These are phyloP conservation scores for Sphagnum fallax DNA, from an alignment of 228 moss, liverwort and hornwort genomes.

Conservation along the genomic window DNA sequence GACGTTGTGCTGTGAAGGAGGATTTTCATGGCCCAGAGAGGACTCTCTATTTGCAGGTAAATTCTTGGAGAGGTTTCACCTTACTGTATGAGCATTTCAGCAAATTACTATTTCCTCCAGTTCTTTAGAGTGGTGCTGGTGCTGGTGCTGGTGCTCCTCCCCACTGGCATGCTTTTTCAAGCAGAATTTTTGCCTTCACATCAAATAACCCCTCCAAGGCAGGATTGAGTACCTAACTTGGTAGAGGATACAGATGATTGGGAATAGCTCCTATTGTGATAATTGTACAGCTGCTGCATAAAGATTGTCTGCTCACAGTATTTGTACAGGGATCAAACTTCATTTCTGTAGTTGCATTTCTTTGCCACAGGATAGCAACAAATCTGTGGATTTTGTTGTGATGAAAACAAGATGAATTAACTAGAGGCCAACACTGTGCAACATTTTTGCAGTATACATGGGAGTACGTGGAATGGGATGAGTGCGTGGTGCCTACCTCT, in stretches of 20 bases:
- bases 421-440: background rate
- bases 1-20: slow-evolving; percentile 25
- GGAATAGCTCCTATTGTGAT: background rate
- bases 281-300: background rate
- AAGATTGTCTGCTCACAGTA: background rate
- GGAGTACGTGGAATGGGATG: background rate
- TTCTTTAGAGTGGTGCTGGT: background rate
- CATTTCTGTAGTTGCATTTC: background rate
- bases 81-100: background rate
- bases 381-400: background rate
- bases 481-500: background rate
- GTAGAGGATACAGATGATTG: background rate
- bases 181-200: background rate
- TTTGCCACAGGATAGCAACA: background rate
- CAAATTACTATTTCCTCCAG: background rate
- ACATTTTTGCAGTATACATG: background rate
- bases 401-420: no score
- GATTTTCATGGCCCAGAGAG: slow-evolving; percentile 17
- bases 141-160: background rate
- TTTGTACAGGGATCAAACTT: background rate
- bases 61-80: background rate
- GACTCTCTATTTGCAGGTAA: slow-evolving; percentile 21
- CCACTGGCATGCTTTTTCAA: background rate
- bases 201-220: background rate
- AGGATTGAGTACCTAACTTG: no score